phyloP scores from a whole-genome alignment of 2,329 filamentous ascomycete genomes.

The Thielaviopsis euricoi region DNA sequence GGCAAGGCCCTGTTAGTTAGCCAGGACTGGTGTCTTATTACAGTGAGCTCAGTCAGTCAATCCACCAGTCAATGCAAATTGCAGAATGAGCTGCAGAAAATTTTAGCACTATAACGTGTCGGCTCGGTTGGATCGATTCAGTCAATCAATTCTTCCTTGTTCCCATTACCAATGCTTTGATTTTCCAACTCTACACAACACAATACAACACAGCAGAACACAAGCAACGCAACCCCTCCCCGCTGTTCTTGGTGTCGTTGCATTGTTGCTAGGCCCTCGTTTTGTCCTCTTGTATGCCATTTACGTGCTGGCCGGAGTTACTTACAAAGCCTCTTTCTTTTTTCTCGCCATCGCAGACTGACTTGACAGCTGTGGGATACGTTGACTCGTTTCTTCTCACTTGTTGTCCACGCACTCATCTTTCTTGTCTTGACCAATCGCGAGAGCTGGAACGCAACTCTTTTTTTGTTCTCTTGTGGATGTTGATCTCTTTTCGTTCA shows the following conservation, averaged over 20 bases:
- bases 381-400: slow-evolving; percentile 8
- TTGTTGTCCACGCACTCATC: not conserved
- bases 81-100: not conserved
- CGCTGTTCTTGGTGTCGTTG: not conserved
- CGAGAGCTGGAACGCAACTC: slow-evolving; percentile 6
- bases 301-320: not conserved
- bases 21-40: not conserved
- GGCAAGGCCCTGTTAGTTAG: not conserved
- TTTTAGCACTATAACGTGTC: not conserved
- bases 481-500: not conserved
- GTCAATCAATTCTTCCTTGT: not conserved
- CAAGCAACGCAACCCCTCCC: too few species aligned
- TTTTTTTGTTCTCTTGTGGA: slow-evolving; percentile 5
- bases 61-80: not conserved
- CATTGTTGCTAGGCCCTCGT: not conserved
- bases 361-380: slow-evolving; percentile 7
- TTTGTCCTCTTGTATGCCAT: not conserved
- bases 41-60: not conserved
- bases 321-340: not conserved
- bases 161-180: not conserved
- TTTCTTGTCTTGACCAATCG: not conserved
- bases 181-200: not conserved
- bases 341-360: not conserved
- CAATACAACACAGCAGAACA: too few species aligned
- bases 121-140: not conserved